phyloP scores from a whole-genome alignment of 495 filamentous ascomycete species.

The Xylaria telfairii region DNA sequence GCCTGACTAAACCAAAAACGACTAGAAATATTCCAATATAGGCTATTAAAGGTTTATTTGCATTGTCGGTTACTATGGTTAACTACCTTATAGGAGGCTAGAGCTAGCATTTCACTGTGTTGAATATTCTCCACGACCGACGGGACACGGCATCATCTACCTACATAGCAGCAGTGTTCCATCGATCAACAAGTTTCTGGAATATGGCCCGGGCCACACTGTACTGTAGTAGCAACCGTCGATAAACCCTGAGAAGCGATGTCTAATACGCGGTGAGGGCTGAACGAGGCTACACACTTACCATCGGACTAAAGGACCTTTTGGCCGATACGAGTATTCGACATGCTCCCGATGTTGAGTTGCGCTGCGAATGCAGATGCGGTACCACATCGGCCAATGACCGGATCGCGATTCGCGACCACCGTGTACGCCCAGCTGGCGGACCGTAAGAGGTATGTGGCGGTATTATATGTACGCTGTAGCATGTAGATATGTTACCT shows the following conservation, averaged over 20 bases:
- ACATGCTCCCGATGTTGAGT: not conserved
- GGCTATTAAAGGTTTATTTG: not conserved
- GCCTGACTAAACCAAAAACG: not conserved
- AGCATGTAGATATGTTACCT: not conserved
- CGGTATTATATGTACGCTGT: not conserved
- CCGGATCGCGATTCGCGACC: slow-evolving; percentile 2
- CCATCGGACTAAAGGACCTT: not conserved
- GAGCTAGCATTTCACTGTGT: not conserved
- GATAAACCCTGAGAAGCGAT: not conserved
- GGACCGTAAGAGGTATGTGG: not conserved
- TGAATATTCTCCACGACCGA: not conserved
- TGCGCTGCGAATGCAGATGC: not conserved
- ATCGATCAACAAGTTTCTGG: not conserved
- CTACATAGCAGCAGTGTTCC: too few species aligned
- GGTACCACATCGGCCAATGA: not conserved
- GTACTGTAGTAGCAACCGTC: not conserved
- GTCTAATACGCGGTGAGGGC: not conserved
- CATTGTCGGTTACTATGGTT: not conserved
- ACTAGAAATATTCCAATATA: not conserved
- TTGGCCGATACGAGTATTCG: not conserved
- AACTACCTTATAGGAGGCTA: not conserved
- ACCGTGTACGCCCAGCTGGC: not conserved
- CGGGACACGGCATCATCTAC: not conserved
- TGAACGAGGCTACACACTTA: not conserved
- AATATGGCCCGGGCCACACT: not conserved